Base-by-base conservation (phyloP, 1,284 basidiomycete genomes). In the Amylostereum chailletii region DNA sequence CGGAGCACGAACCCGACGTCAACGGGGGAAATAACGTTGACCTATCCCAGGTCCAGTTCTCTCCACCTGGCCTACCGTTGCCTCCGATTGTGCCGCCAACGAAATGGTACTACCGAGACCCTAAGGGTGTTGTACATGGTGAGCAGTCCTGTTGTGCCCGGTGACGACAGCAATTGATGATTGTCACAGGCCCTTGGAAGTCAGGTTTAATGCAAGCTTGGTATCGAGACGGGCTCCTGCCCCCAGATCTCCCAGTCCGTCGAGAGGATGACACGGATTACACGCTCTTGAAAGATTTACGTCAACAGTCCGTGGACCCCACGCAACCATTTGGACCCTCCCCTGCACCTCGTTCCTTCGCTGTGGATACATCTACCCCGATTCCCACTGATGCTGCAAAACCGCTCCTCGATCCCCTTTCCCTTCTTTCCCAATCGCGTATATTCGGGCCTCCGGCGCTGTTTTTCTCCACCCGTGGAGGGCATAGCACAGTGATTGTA, bases 361-460 rank as follows among this genome's bases (percentile, higher is more conserved):
- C 57, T 0, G 54, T 51, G 2, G 44, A 55, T 26, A 42, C 47
- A 4, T 32, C 49, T 6, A 41, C 56, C 11, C 51, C 56, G 5
- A 34, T 58, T 11, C 51, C 57, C 49, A 58, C 47, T 61, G 73
- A 58, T 45, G 55, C 66, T 26, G 71, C 77, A 36, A 81, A 78
- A 52, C 81, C 84, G 1, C 66, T 91, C 0, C 71, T 93, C 32
- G 67, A 72, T 11, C 90, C 90, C 0, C 81, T 90, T 50, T 91
- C 89, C 19, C 71, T 93, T 3, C 71, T 93, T n/a, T 65, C 82
- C 10, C 89, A 92, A 57, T 83, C 90, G 2, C 75, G 74, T 33
- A 86, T 89, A 59, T 90, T 87, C 56, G 90, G 90, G 0, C 90
- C 89, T 26, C 90, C 90, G 1, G 86, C 90, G 0, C 65, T 93